Conservation (phyloP, 352 stramenopile genomes). For the Phytophthora sansomeana region DNA sequence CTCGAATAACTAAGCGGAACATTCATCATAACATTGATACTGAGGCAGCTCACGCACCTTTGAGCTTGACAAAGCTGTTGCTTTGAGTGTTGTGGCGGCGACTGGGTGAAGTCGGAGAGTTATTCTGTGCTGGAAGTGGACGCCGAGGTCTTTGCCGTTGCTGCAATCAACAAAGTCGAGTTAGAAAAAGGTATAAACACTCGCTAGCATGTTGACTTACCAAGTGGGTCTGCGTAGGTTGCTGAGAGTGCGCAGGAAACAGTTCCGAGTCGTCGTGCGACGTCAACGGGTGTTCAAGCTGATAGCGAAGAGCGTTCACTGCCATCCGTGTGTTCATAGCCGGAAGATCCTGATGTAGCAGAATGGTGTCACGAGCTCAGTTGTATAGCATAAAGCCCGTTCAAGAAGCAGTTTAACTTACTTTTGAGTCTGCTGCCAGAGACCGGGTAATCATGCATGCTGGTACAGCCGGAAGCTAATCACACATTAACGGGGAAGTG, state of each 20-base stretch:
- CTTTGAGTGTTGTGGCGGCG: constrained; percentile 15
- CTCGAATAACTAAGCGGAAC: background rate
- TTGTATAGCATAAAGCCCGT: too few relatives aligned
- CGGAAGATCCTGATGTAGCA: constrained; percentile 25
- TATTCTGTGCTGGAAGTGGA: constrained; percentile 32
- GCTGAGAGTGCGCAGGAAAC: constrained; percentile 52
- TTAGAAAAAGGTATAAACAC: constrained; percentile 1
- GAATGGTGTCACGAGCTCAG: too few relatives aligned
- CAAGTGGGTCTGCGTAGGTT: constrained; percentile 56
- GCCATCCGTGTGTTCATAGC: constrained; percentile 62
- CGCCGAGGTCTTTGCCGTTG: constrained; percentile 60
- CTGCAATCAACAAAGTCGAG: constrained; percentile 23
- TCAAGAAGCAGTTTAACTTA: constrained; percentile 5
- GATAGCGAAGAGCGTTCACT: constrained; percentile 77
- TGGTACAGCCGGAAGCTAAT: constrained; percentile 57
- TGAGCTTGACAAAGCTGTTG: constrained; percentile 23
- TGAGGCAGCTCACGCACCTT: constrained; percentile 20
- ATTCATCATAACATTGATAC: background rate
- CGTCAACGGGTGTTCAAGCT: constrained; percentile 80
- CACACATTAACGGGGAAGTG: background rate
- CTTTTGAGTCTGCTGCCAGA: constrained; percentile 46
- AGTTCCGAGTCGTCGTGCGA: constrained; percentile 80
- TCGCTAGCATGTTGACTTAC: constrained; percentile 26
- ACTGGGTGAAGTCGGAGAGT: constrained; percentile 28
- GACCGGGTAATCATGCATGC: constrained; percentile 60